Evolutionary conservation across 2,329 filamentous ascomycete species (phyloP), one percentile per base, ranked within the genome.

Genomic region (Stromatinia cepivora): DNA sequence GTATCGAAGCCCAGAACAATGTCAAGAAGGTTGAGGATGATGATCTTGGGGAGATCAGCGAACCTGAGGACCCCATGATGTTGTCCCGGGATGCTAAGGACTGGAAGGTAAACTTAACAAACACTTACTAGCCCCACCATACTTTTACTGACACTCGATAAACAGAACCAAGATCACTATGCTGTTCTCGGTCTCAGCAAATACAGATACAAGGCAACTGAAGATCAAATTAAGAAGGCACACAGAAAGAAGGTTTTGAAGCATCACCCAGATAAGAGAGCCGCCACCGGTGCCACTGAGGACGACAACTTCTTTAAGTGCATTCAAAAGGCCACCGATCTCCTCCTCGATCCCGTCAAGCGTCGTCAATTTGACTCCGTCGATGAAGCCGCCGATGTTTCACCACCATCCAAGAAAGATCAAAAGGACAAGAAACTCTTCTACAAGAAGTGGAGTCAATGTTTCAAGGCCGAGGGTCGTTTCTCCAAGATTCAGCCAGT

Each of bases 221-320:
- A 97, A 82, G 94, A 98, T 75, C 94, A 98, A 85, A 98, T 99
- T 86, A 98, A 97, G 87, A 92, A 92, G 77, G 95, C 96, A 75
- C 94, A 99, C 85, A 93, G 95, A 84, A 97, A 97, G 89, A 99
- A 99, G 91, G 95, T 99, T 74, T 91, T 99, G 75, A 94, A 93
- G 84, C 95, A 99, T 82, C 95, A 99, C 82, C 95, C 95, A 72
- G 95, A 99, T 82, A 99, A 99, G 90, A 97, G 96, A 85, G 95
- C 96, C 22, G 95, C 95, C 39, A 87, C 90, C 61, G 95, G 95
- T 72, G 87, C 88, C 77, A 87, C 88, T 75, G 94, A 98, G 78
- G 94, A 97, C 82, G 95, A 99, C 81, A 92, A 92, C 81, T 99
- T 99, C 86, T 99, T 99, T 91, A 99, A 99, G 87, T 99, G 96